Evolutionary conservation across 2,329 filamentous ascomycete species (phyloP), one percentile per base, ranked within the genome.

Genomic region (Pyricularia grisea): DNA sequence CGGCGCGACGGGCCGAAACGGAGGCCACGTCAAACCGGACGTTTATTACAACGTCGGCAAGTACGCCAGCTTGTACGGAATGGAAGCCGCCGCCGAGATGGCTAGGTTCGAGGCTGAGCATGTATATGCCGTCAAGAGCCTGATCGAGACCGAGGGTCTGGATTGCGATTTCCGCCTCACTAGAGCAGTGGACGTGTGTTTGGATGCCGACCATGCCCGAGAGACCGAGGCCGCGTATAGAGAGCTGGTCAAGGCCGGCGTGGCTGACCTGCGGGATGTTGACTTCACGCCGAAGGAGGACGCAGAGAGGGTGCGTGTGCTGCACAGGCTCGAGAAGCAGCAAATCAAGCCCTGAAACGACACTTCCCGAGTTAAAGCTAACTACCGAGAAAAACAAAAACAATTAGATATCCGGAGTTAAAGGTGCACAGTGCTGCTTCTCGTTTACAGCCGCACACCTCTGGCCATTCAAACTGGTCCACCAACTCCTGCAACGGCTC

Each of bases 1-100:
- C 20, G 84, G 85, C 11, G 85, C 84, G 3, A 86, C 85, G 4
- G 84, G 81, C 1, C 79, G 85, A 66, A 85, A 85, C 69, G 84
- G 83, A 36, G 84, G 82, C 0, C 83, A 84, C 73, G 80, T 85
- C 70, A 84, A 85, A 73, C 64, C 64, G 11, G 64, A 66, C n/a
- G 36, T 66, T 12, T 66, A 66, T 20, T 66, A 25, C 30, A 25
- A 36, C 31, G 31, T 66, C 30, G 31, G 31, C 64, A 66, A 66
- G 31, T 42, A 36, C 11, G 64, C 64, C 64, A 66, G 36, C n/a
- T 14, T 25, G 20, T 66, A 75, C 69, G 76, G 77, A 23, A 67
- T 72, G 33, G 74, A 75, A 33, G 72, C 75, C 33, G 78, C 75
- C 11, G 74, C 74, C 20, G 76, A 77, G 69, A n/a, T 73, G 25